These are phyloP conservation scores for Fusarium nisikadoi DNA, from an alignment of 2,329 filamentous ascomycete species.

Conservation along the genomic window DNA sequence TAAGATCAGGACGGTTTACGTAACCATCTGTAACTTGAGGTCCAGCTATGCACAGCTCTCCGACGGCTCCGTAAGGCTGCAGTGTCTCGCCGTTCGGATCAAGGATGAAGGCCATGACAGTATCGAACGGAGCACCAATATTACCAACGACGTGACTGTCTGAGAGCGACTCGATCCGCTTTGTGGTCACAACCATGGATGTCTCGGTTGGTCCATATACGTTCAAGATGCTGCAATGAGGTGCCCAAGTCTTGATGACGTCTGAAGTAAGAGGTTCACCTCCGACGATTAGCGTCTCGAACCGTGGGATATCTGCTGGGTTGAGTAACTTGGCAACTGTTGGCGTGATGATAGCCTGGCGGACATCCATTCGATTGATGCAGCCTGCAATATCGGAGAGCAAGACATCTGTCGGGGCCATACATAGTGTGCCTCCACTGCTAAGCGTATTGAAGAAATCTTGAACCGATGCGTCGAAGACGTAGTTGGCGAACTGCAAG, in stretches of 20 bases:
- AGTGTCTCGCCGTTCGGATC: neutral
- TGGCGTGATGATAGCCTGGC: neutral
- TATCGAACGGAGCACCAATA: conserved; percentile 1
- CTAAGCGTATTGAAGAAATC: conserved; percentile 1
- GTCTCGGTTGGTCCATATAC: neutral
- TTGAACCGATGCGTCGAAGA: neutral
- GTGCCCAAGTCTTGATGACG: neutral
- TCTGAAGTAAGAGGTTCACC: neutral
- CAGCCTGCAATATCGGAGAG: neutral
- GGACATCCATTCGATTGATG: neutral
- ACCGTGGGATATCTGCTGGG: neutral
- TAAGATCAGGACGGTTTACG: neutral
- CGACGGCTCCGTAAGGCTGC: neutral
- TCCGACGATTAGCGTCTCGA: neutral
- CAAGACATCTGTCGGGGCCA: neutral
- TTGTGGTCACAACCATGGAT: neutral
- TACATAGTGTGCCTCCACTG: neutral
- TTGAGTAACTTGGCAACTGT: neutral
- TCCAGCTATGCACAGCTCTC: neutral
- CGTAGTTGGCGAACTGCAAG: neutral
- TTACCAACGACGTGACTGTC: neutral
- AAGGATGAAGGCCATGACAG: neutral
- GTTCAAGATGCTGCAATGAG: neutral
- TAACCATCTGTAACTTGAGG: neutral
- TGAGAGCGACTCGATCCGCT: neutral